Evolutionary conservation across 1,139 yeast genomes (phyloP), one percentile per base, ranked within the genome.

Genomic region (Kodamaea ohmeri): DNA sequence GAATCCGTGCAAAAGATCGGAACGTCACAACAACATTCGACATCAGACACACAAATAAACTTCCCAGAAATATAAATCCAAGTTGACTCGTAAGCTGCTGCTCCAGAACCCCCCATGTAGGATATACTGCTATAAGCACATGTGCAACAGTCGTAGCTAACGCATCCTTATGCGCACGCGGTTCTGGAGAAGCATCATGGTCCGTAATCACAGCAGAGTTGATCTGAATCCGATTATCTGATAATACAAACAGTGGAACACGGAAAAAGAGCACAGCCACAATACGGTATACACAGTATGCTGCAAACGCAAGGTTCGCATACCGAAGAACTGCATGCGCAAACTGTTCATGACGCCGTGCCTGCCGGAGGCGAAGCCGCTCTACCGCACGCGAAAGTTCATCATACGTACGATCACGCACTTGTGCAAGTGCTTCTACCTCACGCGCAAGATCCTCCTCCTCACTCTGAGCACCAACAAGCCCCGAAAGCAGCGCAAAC

Each of bases 221-320:
- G 30, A 33, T 25, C 7, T 9, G 25, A 18, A 31, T 31, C 12
- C 12, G 4, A 26, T 8, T 11, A 13, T 44, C 46, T 8, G 26
- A 25, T 15, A 46, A 40, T 7, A 43, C 35, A 34, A 44, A 35
- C 37, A 43, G 49, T 2, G 78, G 76, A 20, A 75, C 49, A 33
- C 67, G 65, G 19, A 74, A 41, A 3, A 70, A 36, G 25, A 72
- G 46, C 28, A 73, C 78, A 50, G 71, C 76, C 34, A 76, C 37
- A 6, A 83, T 66, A 36, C 88, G 65, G 60, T 83, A 84, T 27
- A 80, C 51, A 60, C 92, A 83, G 61, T 83, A 84, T 6, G 71
- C 40, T 9, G 85, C 73, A 52, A 83, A 79, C 5, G 56, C 52
- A 35, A 50, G 37, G 40, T 61, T 58, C 25, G 56, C 41, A 39